These are phyloP conservation scores for Magnolia changhungtana DNA, from an alignment of 164 flowering plant genomes.

Conservation along the genomic window DNA sequence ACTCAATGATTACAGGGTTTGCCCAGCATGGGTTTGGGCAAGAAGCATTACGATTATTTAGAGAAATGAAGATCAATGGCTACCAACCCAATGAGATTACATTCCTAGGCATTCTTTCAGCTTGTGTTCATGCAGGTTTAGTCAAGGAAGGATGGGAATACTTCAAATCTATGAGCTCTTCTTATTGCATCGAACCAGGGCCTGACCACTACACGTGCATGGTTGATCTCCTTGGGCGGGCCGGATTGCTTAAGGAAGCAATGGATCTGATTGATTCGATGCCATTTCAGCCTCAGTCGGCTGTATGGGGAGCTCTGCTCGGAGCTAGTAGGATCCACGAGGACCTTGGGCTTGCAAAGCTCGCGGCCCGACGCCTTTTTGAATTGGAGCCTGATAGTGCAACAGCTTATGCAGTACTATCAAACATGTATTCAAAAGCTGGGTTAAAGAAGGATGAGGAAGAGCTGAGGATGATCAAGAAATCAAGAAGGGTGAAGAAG, in stretches of 20 bases:
- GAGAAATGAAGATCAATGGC: conserved; percentile 22
- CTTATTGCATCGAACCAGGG: conserved; percentile 35
- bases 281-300: conserved; percentile 77
- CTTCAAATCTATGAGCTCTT: conserved; percentile 36
- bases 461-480: conserved; percentile 26
- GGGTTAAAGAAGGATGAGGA: conserved; percentile 28
- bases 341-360: conserved; percentile 65
- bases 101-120: conserved; percentile 43
- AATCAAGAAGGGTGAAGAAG: conserved; percentile 27
- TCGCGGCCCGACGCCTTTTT: conserved; percentile 51
- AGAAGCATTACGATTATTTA: conserved; percentile 36
- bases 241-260: conserved; percentile 39
- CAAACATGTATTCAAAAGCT: conserved; percentile 27
- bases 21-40: conserved; percentile 45
- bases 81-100: conserved; percentile 35
- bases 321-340: conserved; percentile 71
- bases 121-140: conserved; percentile 40
- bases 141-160: conserved; percentile 37
- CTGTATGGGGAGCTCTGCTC: conserved; percentile 81
- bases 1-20: conserved; percentile 46
- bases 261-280: conserved; percentile 42
- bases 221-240: conserved; percentile 52
- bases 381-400: conserved; percentile 38
- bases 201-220: conserved; percentile 49
- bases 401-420: conserved; percentile 37